A percentile compares a stretch with the other conserved stretches of the same genome.
These are phyloP conservation scores for Talinum fruticosum DNA, from an alignment of 148 eudicot species.

Conservation along the genomic window DNA sequence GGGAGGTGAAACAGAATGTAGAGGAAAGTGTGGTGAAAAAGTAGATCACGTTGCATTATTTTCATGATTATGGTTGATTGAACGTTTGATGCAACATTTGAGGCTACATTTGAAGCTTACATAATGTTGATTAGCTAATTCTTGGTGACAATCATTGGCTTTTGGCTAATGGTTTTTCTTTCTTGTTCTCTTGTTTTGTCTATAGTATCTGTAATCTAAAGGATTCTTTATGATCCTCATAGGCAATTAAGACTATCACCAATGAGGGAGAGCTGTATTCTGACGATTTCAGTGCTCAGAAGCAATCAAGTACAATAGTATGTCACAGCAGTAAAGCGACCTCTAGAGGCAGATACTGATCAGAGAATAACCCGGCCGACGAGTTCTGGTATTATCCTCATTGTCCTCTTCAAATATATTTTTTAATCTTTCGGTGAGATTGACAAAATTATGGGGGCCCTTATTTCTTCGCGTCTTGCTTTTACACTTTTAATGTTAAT, in stretches of 20 bases:
- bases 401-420: slow-evolving; percentile 23
- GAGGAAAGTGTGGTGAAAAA: background rate
- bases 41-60: background rate
- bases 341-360: background rate
- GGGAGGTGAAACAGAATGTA: background rate
- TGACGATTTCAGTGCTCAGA: background rate
- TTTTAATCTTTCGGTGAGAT: slow-evolving; percentile 5
- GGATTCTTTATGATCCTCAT: background rate
- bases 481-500: slow-evolving; percentile 5
- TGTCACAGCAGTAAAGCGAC: background rate
- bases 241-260: background rate
- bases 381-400: slow-evolving; percentile 14
- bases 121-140: slow-evolving; percentile 7
- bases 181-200: slow-evolving; percentile 16
- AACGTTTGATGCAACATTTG: slow-evolving; percentile 2
- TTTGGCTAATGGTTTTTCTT: slow-evolving; percentile 17
- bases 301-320: slow-evolving; percentile 8
- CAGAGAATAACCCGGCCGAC: slow-evolving; percentile 6
- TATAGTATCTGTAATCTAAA: slow-evolving; percentile 9
- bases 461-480: background rate
- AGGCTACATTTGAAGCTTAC: background rate
- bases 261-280: background rate
- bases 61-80: background rate
- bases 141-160: slow-evolving; percentile 19
- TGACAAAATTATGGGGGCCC: slow-evolving; percentile 17